Evolutionary conservation across 805 yeast species (phyloP).

Genomic region (Ogataea pignaliae): DNA sequence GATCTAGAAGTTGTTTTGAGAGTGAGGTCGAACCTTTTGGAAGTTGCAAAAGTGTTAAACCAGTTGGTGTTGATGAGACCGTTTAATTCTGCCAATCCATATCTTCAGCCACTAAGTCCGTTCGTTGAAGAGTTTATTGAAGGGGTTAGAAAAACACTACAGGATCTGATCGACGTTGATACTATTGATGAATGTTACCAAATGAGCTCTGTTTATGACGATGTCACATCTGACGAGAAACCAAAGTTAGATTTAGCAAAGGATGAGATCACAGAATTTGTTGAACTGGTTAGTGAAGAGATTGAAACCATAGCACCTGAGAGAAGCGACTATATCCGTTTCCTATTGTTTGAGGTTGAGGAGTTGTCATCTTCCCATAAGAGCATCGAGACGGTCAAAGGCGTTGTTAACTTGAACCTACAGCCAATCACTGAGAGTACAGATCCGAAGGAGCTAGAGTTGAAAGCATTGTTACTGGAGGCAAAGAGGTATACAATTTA

Average conservation of each 20-base stretch:
- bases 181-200: conserved; percentile 58
- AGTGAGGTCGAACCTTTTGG: conserved; percentile 46
- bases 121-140: conserved; percentile 52
- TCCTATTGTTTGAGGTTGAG: conserved; percentile 18
- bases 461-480: conserved; percentile 53
- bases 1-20: conserved; percentile 23
- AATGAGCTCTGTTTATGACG: conserved; percentile 58
- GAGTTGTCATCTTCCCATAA: conserved; percentile 15
- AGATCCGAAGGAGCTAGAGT: conserved; percentile 38
- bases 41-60: conserved; percentile 52
- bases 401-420: conserved; percentile 14
- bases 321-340: conserved; percentile 41
- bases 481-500: conserved; percentile 80
- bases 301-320: conserved; percentile 41
- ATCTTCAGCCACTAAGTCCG: conserved; percentile 76
- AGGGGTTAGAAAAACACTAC: conserved; percentile 41
- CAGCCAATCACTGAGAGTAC: conserved; percentile 26
- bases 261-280: conserved; percentile 41
- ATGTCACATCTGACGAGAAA: conserved; percentile 46
- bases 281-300: conserved; percentile 38
- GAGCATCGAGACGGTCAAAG: conserved; percentile 14
- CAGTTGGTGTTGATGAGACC: conserved; percentile 68
- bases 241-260: conserved; percentile 42
- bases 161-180: conserved; percentile 46
- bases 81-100: conserved; percentile 57